Percentiles rank a stretch among this genome's conserved stretches.
phyloP scores from a whole-genome alignment of 352 stramenopile species.

The Pythium rishiriense region DNA sequence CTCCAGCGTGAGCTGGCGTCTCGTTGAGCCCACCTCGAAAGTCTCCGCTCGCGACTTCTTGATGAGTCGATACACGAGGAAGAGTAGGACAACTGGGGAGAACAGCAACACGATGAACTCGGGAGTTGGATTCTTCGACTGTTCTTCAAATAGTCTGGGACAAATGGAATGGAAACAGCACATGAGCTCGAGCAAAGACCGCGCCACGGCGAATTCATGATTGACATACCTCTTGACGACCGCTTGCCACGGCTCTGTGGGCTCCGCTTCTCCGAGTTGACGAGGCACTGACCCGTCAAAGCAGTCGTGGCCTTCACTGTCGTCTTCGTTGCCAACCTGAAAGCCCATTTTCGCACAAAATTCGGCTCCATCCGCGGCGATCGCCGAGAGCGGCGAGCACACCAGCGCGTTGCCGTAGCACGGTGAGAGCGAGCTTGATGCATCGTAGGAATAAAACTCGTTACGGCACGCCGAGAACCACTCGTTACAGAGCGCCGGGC shows the following conservation, averaged over 20 bases:
- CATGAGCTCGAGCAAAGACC: no score
- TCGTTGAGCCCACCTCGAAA: slow-evolving; percentile 28
- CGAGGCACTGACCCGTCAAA: slow-evolving; percentile 80
- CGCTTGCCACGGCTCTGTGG: slow-evolving; percentile 58
- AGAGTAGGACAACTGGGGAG: slow-evolving; percentile 48
- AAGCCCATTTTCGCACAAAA: slow-evolving; percentile 85
- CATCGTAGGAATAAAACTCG: slow-evolving; percentile 77
- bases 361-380: slow-evolving; percentile 50
- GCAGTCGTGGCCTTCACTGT: slow-evolving; percentile 74
- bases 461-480: slow-evolving; percentile 70
- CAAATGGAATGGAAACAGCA: not conserved
- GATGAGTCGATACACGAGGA: slow-evolving; percentile 48
- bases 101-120: slow-evolving; percentile 68
- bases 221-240: slow-evolving; percentile 36
- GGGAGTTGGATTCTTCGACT: slow-evolving; percentile 67
- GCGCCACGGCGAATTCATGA: not conserved
- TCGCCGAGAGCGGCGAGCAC: slow-evolving; percentile 68
- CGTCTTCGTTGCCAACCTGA: slow-evolving; percentile 61
- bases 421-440: slow-evolving; percentile 54
- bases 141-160: slow-evolving; percentile 59
- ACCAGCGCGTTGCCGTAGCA: slow-evolving; percentile 85
- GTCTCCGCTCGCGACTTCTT: slow-evolving; percentile 43
- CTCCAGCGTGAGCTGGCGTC: slow-evolving; percentile 61
- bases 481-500: slow-evolving; percentile 69
- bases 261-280: slow-evolving; percentile 50